phyloP scores from a whole-genome alignment of 2,329 filamentous ascomycete genomes.

The Hypoxylon sp. region DNA sequence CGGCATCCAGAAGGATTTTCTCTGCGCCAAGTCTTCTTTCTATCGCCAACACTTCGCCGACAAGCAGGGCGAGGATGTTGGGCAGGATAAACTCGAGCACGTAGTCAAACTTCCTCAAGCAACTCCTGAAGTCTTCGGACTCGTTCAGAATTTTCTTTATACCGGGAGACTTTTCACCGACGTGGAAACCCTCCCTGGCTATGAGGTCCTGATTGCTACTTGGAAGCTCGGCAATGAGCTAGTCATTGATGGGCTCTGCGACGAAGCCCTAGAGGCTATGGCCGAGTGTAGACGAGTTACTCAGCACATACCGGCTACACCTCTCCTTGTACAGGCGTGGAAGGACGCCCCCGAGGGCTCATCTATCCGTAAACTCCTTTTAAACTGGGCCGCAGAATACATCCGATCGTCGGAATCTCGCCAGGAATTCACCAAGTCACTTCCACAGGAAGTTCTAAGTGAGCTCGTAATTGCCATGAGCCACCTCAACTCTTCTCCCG shows the following conservation, averaged over 20 bases:
- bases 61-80: slow-evolving; percentile 35
- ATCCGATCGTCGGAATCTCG: slow-evolving; percentile 70
- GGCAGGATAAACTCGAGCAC: slow-evolving; percentile 62
- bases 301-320: slow-evolving; percentile 69
- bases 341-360: slow-evolving; percentile 73
- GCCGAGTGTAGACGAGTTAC: slow-evolving; percentile 67
- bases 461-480: slow-evolving; percentile 75
- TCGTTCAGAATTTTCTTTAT: slow-evolving; percentile 69
- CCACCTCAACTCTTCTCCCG: slow-evolving; percentile 62
- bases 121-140: slow-evolving; percentile 66
- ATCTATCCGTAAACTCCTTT: slow-evolving; percentile 69
- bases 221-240: slow-evolving; percentile 71
- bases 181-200: slow-evolving; percentile 62
- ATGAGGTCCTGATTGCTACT: slow-evolving; percentile 68
- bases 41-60: slow-evolving; percentile 64
- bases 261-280: slow-evolving; percentile 71
- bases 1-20: slow-evolving; percentile 71
- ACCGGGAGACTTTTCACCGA: slow-evolving; percentile 64
- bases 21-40: slow-evolving; percentile 66
- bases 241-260: slow-evolving; percentile 68
- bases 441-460: slow-evolving; percentile 73
- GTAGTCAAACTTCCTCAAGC: slow-evolving; percentile 66
- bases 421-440: slow-evolving; percentile 71
- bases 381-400: slow-evolving; percentile 75
- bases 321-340: slow-evolving; percentile 73